Evolutionary conservation across 805 yeast species (phyloP), one percentile per base, ranked within the genome.

Genomic region (Candida anglica): DNA sequence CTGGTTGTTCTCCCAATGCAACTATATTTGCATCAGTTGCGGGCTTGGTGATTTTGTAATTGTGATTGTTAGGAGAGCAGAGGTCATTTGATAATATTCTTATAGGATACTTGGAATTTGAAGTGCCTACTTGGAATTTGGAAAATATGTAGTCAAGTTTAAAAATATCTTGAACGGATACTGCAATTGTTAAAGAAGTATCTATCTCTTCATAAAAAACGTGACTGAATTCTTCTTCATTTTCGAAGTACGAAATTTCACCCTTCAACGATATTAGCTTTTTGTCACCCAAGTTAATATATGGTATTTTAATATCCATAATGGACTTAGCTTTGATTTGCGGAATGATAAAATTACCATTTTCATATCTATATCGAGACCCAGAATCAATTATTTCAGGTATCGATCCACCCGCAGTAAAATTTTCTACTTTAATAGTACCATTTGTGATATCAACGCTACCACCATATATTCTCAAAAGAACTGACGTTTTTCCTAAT

Each of bases 151-250:
- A 58, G 13, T 71, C 53, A 3, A 72, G 53, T 42, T 77, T 74
- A 62, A 84, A 85, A 8, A 80, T 77, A 52, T 86, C 95, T 47
- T 84, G 91, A 2, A 85, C 94, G 2, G 86, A 78, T 1, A 85
- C 93, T 0, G 87, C 80, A 6, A 85, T 60, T 4, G 74, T 66
- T 24, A 86, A 60, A 1, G 74, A 56, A 5, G 79, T 73, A 39
- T 81, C 80, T 5, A 82, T 49, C 25, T 58, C 61, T 4, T 58
- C 48, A 14, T 49, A 50, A 8, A 62, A 33, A 23, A 30, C 8
- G 41, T 56, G 51, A 32, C 46, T 35, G 42, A 45, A 53, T 5
- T 15, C 30, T 17, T 43, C 48, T 4, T 42, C 48, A 5, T 51
- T 47, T 5, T 40, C 35, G 8, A 39, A 29, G 33, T 59, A 64